Evolutionary conservation across 345 rosid species (phyloP).

Genomic region (Populus simonii): DNA sequence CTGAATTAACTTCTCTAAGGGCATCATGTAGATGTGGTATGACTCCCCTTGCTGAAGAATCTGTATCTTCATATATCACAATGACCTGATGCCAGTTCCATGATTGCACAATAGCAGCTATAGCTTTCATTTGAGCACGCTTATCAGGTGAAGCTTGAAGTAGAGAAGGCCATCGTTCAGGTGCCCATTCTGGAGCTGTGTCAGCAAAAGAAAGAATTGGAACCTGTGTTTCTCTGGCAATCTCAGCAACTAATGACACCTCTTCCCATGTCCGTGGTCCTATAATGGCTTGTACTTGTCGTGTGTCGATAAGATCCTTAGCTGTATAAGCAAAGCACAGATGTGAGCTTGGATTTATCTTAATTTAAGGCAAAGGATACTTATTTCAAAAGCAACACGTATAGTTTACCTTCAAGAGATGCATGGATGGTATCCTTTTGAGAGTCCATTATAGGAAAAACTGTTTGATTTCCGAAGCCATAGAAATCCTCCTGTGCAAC

Average conservation of each 20-base stretch:
- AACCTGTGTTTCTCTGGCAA: constrained; percentile 8
- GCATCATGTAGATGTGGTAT: constrained; percentile 13
- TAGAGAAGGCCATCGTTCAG: constrained; percentile 16
- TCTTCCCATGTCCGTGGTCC: constrained; percentile 34
- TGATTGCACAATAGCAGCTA: constrained; percentile 23
- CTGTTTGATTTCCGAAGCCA: background rate
- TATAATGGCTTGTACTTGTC: constrained; percentile 17
- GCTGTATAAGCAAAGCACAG: background rate
- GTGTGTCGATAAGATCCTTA: constrained; percentile 1
- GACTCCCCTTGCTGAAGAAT: constrained; percentile 7
- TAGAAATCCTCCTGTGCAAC: background rate
- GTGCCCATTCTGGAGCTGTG: constrained; percentile 21
- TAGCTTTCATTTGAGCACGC: constrained; percentile 21
- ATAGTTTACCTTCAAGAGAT: background rate
- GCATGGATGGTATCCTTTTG: background rate
- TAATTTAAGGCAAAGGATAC: background rate
- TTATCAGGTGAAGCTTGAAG: constrained; percentile 20
- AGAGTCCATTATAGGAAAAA: background rate
- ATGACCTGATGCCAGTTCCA: constrained; percentile 20
- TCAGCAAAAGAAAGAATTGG: constrained; percentile 24
- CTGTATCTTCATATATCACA: constrained; percentile 16
- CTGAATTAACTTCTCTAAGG: constrained; percentile 4
- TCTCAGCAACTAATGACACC: constrained; percentile 19
- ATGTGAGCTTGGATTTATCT: too few species aligned
- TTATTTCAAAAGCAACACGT: background rate